phyloP scores from a whole-genome alignment of 164 flowering plant species.

The Piper betle region DNA sequence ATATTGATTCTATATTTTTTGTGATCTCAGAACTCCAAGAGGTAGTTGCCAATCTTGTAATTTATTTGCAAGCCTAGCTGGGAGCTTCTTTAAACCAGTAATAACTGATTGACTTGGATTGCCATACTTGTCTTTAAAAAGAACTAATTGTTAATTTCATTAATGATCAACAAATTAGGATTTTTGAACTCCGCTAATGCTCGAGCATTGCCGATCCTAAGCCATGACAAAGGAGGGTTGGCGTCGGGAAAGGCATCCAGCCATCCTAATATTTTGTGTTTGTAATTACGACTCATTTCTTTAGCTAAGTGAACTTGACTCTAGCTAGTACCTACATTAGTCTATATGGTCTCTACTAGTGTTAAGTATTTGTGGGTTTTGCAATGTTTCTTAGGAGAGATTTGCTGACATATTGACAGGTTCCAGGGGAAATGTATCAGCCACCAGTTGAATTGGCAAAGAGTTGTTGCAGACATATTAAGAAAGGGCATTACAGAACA shows the following conservation, averaged over 20 bases:
- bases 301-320: no score
- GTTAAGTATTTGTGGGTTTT: not conserved
- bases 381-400: not conserved
- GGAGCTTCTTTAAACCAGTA: not conserved
- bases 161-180: no score
- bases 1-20: conserved; percentile 37
- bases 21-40: conserved; percentile 49
- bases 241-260: no score
- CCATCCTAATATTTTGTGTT: no score
- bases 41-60: conserved; percentile 13
- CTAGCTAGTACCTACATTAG: not conserved
- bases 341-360: not conserved
- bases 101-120: no score
- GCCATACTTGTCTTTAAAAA: no score
- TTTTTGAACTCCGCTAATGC: no score
- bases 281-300: no score
- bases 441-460: conserved; percentile 43
- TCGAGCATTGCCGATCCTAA: no score
- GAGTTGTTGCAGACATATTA: conserved; percentile 41
- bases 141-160: no score
- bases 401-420: conserved; percentile 17
- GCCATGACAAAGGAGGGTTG: no score
- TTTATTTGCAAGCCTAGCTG: not conserved
- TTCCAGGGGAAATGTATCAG: conserved; percentile 34
- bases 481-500: conserved; percentile 33